Evolutionary conservation across 305 asterid species (phyloP).

Genomic region (Rubia peregrina): DNA sequence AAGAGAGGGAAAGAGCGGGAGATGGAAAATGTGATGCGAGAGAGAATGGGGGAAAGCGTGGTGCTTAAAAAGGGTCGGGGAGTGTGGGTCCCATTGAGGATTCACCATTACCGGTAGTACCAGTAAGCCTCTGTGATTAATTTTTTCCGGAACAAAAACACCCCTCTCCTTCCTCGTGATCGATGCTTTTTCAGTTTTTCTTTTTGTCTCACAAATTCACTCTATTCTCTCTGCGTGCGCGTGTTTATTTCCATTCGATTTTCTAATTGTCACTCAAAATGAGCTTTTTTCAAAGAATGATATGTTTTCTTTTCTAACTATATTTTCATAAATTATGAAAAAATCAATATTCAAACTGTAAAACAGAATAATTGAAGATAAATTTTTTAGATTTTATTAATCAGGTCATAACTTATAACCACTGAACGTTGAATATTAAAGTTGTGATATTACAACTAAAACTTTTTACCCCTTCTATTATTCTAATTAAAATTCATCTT

Average conservation of each 20-base stretch:
- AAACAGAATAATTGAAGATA: too few species aligned
- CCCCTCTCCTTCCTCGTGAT: not conserved
- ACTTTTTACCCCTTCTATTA: too few species aligned
- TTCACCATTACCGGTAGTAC: not conserved
- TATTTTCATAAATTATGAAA: too few species aligned
- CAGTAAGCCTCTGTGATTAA: not conserved
- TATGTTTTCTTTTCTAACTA: too few species aligned
- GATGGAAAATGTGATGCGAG: constrained; percentile 7
- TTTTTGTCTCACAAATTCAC: not conserved
- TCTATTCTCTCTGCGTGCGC: not conserved
- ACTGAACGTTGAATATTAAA: too few species aligned
- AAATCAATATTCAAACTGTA: too few species aligned
- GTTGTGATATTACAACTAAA: too few species aligned
- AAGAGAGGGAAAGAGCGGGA: constrained; percentile 11
- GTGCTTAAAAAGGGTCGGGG: constrained; percentile 29
- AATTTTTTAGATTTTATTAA: too few species aligned
- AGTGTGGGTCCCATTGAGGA: not conserved
- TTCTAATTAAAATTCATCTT: too few species aligned
- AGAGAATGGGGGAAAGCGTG: constrained; percentile 41
- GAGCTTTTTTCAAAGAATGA: too few species aligned
- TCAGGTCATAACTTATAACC: too few species aligned
- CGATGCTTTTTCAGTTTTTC: not conserved
- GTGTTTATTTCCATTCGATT: not conserved
- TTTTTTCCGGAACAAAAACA: not conserved
- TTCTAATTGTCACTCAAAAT: too few species aligned